phyloP scores from a whole-genome alignment of 192 early-diverging fungal genomes.

The Coemansia biformis region DNA sequence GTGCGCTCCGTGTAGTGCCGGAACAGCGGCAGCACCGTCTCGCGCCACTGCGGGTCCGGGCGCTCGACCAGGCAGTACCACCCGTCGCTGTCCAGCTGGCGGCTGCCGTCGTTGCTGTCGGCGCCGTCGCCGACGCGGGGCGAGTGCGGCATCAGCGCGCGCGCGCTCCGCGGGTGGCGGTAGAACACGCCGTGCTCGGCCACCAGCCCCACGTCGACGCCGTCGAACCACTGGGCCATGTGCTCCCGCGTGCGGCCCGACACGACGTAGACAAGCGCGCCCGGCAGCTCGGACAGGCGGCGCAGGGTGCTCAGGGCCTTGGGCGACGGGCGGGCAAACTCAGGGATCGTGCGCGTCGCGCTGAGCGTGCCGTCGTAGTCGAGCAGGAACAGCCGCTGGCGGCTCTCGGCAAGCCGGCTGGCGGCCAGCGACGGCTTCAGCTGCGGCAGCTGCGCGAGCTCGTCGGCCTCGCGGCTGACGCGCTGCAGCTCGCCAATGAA shows the following conservation, averaged over 20 bases:
- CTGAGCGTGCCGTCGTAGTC: slow-evolving; percentile 98
- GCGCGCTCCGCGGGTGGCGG: slow-evolving; percentile 69
- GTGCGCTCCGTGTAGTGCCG: slow-evolving; percentile 97
- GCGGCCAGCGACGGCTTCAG: slow-evolving; percentile 14
- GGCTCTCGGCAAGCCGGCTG: not conserved
- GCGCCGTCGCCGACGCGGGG: slow-evolving; percentile 3
- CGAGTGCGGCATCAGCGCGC: slow-evolving; percentile 2
- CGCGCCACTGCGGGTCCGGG: slow-evolving; percentile 85
- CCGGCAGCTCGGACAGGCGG: slow-evolving; percentile 62
- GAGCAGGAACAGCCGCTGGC: slow-evolving; percentile 68
- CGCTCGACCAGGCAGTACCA: slow-evolving; percentile 90
- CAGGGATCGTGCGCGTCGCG: slow-evolving; percentile 77
- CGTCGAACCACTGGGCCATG: slow-evolving; percentile 89
- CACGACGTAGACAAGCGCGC: slow-evolving; percentile 92
- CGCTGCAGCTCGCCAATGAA: slow-evolving; percentile 86
- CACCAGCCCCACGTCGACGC: slow-evolving; percentile 80
- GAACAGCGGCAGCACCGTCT: slow-evolving; percentile 89
- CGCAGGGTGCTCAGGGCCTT: slow-evolving; percentile 66
- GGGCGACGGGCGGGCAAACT: slow-evolving; percentile 86
- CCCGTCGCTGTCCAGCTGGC: slow-evolving; percentile 11
- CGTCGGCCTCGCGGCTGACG: slow-evolving; percentile 50
- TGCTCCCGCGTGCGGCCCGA: slow-evolving; percentile 86
- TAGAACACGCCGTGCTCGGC: slow-evolving; percentile 99
- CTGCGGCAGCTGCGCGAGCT: slow-evolving; percentile 43
- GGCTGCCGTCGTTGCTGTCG: slow-evolving; percentile 1